phyloP scores from a whole-genome alignment of 306 rosid genomes.

The Quercus ilex region DNA sequence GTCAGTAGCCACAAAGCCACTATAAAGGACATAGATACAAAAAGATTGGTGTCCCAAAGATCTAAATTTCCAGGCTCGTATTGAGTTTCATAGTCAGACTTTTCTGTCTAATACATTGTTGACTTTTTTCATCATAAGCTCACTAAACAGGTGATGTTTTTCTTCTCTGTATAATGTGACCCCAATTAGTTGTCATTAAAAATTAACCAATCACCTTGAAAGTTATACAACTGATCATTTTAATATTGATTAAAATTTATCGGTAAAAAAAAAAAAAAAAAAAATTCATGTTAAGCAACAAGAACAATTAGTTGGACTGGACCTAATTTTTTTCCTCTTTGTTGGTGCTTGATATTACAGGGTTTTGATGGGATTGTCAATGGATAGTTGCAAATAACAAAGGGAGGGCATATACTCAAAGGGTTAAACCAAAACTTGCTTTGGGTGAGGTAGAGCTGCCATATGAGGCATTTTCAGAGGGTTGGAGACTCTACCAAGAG shows the following conservation, averaged over 20 bases:
- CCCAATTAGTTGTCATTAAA: neutral
- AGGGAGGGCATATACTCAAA: constrained; percentile 79
- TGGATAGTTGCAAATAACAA: constrained; percentile 72
- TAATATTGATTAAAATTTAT: no score
- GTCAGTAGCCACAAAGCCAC: no score
- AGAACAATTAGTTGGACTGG: neutral
- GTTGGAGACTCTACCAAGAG: constrained; percentile 46
- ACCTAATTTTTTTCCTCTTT: neutral
- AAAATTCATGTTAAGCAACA: no score
- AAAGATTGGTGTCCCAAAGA: no score
- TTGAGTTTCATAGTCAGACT: no score
- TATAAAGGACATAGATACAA: no score
- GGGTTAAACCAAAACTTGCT: constrained; percentile 86
- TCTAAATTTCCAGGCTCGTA: no score
- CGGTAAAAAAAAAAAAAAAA: no score
- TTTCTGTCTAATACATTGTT: neutral
- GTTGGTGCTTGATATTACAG: constrained; percentile 21
- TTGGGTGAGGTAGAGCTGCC: constrained; percentile 58
- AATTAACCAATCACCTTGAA: neutral
- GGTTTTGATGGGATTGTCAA: constrained; percentile 80
- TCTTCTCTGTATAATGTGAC: neutral
- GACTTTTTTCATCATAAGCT: neutral
- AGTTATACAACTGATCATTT: no score
- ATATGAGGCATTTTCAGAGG: constrained; percentile 46
- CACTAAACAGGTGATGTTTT: neutral